Base-by-base conservation (phyloP, 305 asterid genomes). In the Euphrasia arctica region DNA sequence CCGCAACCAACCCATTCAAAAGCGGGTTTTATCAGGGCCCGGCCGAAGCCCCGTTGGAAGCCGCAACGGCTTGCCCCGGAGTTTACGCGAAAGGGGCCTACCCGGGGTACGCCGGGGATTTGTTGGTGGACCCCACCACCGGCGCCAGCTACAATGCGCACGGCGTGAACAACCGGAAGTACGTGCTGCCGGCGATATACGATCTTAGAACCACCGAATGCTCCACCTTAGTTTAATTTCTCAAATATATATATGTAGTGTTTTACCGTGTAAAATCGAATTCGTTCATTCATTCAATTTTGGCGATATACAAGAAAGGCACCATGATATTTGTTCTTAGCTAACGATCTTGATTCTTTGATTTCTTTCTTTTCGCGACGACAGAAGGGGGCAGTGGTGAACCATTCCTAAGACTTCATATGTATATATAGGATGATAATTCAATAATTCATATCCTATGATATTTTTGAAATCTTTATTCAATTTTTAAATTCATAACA, bases 101-200 rank as follows among this genome's bases (percentile, higher is more conserved):
- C 58, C 83, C 86, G 3, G 86, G 86, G 1, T 80, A 82, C 0
- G 79, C 91, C 0, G 91, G 88, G n/a, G 60, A 85, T 6, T 52
- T 85, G 64, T 62, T 85, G 68, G 79, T 77, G 70, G 88, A 82
- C 43, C 63, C 76, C 0, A 64, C 82, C 0, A 82, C 63, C 0
- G 91, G 89, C 64, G 82, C 83, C 25, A 85, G 91, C 79, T 85
- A 76, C 59, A 85, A 82, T 78, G 92, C 83, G 61, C 64, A 57
- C 6, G 89, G 89, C 27, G 64, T 64, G 3, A 77, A 80, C 27
- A 85, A 81, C 4, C 70, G 77, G 67, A 85, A 82, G 55, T 79
- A 73, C 43, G 66, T 85, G 75, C 74, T 85, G 1, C 92, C 89
- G 0, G 89, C 92, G 0, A 49, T 82, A 60, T 55, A 72, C 4